phyloP scores from a whole-genome alignment of 2,329 filamentous ascomycete genomes.

The Cyphellophora attinorum region DNA sequence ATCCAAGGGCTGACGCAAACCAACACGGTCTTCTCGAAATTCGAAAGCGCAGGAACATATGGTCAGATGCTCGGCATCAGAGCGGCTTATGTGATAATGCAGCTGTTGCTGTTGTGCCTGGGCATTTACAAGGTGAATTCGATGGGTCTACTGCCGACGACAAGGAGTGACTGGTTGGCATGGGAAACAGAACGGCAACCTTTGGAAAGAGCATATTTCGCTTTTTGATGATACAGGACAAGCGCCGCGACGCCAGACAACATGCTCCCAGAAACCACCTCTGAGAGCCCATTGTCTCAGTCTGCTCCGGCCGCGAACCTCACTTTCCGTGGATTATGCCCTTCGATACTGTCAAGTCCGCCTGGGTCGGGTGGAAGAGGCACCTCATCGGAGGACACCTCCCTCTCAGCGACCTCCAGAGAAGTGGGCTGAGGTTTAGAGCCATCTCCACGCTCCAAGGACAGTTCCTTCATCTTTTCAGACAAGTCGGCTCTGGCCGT shows the following conservation, averaged over 20 bases:
- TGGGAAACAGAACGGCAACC: constrained; percentile 75
- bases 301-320: constrained; percentile 5
- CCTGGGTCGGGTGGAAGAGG: not conserved
- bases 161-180: constrained; percentile 91
- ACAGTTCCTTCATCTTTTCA: constrained; percentile 38
- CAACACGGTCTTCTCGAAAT: constrained; percentile 80
- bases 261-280: too few species aligned
- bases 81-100: constrained; percentile 76
- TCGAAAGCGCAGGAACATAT: constrained; percentile 72
- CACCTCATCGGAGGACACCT: constrained; percentile 2
- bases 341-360: constrained; percentile 7
- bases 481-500: constrained; percentile 19
- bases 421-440: not conserved
- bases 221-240: constrained; percentile 25
- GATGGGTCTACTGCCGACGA: constrained; percentile 93
- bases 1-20: constrained; percentile 74
- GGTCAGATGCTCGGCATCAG: constrained; percentile 72
- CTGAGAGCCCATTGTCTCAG: too few species aligned
- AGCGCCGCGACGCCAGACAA: too few species aligned
- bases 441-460: constrained; percentile 38
- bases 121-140: constrained; percentile 94
- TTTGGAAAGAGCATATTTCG: constrained; percentile 56
- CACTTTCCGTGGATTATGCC: constrained; percentile 11
- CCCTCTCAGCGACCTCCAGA: constrained; percentile 6
- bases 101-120: constrained; percentile 70